Evolutionary conservation across 352 stramenopile genomes (phyloP).

Genomic region (Phytophthora parvispora): DNA sequence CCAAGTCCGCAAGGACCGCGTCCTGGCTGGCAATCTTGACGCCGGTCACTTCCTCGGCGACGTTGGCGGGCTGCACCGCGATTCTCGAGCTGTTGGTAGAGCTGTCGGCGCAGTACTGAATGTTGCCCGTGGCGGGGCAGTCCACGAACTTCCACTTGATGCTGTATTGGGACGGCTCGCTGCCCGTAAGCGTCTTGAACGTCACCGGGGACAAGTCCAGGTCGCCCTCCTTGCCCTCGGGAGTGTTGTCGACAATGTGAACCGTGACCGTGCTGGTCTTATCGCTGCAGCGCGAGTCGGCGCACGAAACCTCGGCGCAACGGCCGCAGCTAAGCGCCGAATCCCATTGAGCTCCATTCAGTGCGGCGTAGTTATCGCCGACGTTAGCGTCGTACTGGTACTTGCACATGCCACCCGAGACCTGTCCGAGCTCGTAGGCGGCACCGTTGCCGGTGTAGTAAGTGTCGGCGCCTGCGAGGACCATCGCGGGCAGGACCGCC

Average conservation of each 20-base stretch:
- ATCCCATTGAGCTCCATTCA: conserved; percentile 70
- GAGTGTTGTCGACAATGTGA: conserved; percentile 72
- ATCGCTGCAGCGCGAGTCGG: conserved; percentile 53
- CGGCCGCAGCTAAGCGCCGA: conserved; percentile 64
- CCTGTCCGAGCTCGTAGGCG: conserved; percentile 47
- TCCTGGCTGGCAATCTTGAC: conserved; percentile 56
- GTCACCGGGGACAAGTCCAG: conserved; percentile 51
- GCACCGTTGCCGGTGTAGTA: conserved; percentile 60
- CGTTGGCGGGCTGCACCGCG: conserved; percentile 55
- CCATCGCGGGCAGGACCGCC: conserved; percentile 20
- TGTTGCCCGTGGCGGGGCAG: conserved; percentile 46
- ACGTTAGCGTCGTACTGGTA: conserved; percentile 59
- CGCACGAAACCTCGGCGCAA: conserved; percentile 69
- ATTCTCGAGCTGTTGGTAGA: conserved; percentile 50
- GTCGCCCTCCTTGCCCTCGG: conserved; percentile 66
- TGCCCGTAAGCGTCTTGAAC: conserved; percentile 54
- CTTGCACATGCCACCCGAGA: conserved; percentile 63
- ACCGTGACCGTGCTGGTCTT: conserved; percentile 44
- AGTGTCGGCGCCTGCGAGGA: conserved; percentile 14
- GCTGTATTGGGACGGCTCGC: conserved; percentile 33
- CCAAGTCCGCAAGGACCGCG: conserved; percentile 58
- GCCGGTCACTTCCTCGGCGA: conserved; percentile 31
- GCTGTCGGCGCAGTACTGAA: conserved; percentile 57
- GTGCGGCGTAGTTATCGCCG: conserved; percentile 63
- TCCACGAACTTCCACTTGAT: conserved; percentile 63